Conservation (phyloP, 129 eudicot genomes). For the Escallonia rubra region DNA sequence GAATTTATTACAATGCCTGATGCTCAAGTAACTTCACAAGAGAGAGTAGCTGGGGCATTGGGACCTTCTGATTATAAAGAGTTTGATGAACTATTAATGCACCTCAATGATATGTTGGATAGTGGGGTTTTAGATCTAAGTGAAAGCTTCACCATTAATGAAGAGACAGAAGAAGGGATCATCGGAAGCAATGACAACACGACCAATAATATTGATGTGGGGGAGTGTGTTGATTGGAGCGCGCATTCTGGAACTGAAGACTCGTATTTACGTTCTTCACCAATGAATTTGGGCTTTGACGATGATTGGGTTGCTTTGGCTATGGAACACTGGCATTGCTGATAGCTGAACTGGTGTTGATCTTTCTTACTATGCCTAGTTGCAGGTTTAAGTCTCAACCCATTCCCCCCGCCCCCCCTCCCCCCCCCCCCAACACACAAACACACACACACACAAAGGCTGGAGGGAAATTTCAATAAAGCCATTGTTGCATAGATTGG, state of each 20-base stretch:
- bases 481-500: too few relatives aligned
- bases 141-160: background rate
- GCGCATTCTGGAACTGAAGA: background rate
- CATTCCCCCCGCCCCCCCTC: too few relatives aligned
- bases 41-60: background rate
- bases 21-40: background rate
- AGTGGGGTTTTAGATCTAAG: background rate
- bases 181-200: background rate
- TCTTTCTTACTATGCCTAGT: too few relatives aligned
- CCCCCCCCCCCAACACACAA: too few relatives aligned
- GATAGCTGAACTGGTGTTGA: too few relatives aligned
- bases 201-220: background rate
- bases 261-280: background rate
- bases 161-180: background rate
- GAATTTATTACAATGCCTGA: background rate
- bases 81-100: background rate
- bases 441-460: too few relatives aligned
- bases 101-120: background rate
- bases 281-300: constrained; percentile 1
- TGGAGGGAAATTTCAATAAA: too few relatives aligned
- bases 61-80: background rate
- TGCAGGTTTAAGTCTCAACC: too few relatives aligned
- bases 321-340: background rate
- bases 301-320: constrained; percentile 2
- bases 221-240: background rate